phyloP scores from a whole-genome alignment of 805 yeast species.

The Cyberlindnera sargentensis region DNA sequence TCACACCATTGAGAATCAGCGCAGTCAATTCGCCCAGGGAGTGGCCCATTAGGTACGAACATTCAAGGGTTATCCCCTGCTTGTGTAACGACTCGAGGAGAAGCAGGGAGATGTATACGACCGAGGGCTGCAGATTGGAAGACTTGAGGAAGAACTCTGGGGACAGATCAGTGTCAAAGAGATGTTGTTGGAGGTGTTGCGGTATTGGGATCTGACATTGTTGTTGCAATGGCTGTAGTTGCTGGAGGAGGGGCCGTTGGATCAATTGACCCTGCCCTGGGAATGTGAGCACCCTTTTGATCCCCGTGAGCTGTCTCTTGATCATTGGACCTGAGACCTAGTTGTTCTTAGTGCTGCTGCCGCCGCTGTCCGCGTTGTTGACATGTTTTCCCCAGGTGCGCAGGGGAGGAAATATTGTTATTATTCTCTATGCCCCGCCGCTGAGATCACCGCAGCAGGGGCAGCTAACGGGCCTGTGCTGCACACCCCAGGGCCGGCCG shows the following conservation, averaged over 20 bases:
- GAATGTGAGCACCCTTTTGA: slow-evolving; percentile 10
- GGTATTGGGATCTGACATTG: slow-evolving; percentile 5
- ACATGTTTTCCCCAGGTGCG: too few species aligned
- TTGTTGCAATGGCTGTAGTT: slow-evolving; percentile 5
- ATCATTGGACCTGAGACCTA: slow-evolving; percentile 3
- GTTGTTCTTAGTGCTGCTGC: too few species aligned
- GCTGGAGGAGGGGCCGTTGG: slow-evolving; percentile 6
- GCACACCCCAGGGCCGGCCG: too few species aligned
- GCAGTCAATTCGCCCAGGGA: slow-evolving; percentile 40
- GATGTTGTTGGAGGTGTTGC: neutral
- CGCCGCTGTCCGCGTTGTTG: too few species aligned
- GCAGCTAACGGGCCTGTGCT: too few species aligned
- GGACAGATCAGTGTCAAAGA: neutral
- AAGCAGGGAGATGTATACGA: slow-evolving; percentile 18
- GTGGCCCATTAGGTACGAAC: slow-evolving; percentile 31
- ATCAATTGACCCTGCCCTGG: slow-evolving; percentile 24
- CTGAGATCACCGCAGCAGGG: too few species aligned
- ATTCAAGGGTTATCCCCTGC: slow-evolving; percentile 15
- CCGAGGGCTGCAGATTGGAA: slow-evolving; percentile 25
- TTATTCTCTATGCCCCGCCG: too few species aligned
- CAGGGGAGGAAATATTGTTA: too few species aligned
- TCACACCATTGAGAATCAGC: slow-evolving; percentile 25
- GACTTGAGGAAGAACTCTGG: slow-evolving; percentile 19
- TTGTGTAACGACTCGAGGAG: slow-evolving; percentile 20
- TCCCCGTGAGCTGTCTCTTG: slow-evolving; percentile 3